Conservation (phyloP, 352 stramenopile genomes). For the Phytophthora niederhauseri region DNA sequence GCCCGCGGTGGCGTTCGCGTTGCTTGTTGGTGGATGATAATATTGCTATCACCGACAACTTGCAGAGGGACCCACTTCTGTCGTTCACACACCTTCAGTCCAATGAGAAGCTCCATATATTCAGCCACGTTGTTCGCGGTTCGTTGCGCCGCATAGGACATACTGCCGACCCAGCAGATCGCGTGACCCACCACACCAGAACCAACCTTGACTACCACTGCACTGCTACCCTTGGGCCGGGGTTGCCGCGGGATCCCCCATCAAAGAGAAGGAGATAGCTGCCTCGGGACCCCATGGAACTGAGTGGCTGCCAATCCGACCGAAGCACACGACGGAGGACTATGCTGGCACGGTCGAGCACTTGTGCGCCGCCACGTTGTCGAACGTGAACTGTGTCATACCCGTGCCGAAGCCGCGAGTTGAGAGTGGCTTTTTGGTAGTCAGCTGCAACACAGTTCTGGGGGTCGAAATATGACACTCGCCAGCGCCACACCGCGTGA, state of each 20-base stretch:
- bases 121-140: slow-evolving; percentile 4
- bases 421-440: neutral
- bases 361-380: neutral
- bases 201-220: neutral
- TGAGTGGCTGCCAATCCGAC: no score
- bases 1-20: no score
- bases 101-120: neutral
- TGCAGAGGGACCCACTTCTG: no score
- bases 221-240: neutral
- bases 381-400: neutral
- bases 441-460: neutral
- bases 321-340: neutral
- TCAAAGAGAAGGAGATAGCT: slow-evolving; percentile 6
- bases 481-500: slow-evolving; percentile 3
- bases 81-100: no score
- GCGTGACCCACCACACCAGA: neutral
- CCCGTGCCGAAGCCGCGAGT: neutral
- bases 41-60: no score
- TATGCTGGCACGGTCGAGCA: neutral
- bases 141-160: neutral
- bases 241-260: slow-evolving; percentile 4
- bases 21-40: no score
- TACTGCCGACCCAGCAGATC: neutral
- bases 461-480: neutral
- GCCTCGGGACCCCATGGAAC: no score